Evolutionary conservation across 176 grass and related monocot genomes (phyloP).

Genomic region (Luzula sylvatica): DNA sequence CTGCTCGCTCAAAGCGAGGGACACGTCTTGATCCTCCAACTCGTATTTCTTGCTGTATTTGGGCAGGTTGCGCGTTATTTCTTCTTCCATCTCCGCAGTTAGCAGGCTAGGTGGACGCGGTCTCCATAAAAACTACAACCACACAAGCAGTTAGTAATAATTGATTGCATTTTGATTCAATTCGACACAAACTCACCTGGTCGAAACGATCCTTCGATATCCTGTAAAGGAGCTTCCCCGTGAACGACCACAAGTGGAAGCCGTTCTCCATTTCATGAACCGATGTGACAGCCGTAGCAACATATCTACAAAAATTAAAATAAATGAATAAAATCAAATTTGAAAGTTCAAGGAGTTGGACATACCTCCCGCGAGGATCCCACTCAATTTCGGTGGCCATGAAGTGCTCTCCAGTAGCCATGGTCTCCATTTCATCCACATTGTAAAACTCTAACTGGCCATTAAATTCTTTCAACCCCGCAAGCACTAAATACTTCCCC

Average conservation of each 20-base stretch:
- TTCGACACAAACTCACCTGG: constrained; percentile 43
- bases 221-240: constrained; percentile 69
- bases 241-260: constrained; percentile 85
- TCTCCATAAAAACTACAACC: constrained; percentile 80
- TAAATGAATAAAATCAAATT: too few relatives aligned
- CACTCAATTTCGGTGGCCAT: constrained; percentile 89
- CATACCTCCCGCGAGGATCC: constrained; percentile 93
- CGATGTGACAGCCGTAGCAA: constrained; percentile 67
- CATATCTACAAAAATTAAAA: constrained; percentile 62
- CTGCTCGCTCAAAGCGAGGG: constrained; percentile 48
- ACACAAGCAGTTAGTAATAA: too few relatives aligned
- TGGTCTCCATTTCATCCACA: constrained; percentile 92
- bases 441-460: constrained; percentile 91
- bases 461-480: constrained; percentile 91
- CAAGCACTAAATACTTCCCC: constrained; percentile 67
- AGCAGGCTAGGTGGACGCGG: constrained; percentile 48
- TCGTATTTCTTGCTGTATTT: constrained; percentile 87
- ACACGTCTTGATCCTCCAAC: constrained; percentile 63
- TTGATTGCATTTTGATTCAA: not conserved
- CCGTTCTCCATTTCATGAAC: too few relatives aligned
- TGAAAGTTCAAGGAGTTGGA: too few relatives aligned
- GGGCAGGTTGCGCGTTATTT: constrained; percentile 53
- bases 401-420: constrained; percentile 96
- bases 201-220: constrained; percentile 90
- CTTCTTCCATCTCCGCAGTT: constrained; percentile 53